Evolutionary conservation across 2,329 filamentous ascomycete species (phyloP).

Genomic region (Penicillium hesseltinei): DNA sequence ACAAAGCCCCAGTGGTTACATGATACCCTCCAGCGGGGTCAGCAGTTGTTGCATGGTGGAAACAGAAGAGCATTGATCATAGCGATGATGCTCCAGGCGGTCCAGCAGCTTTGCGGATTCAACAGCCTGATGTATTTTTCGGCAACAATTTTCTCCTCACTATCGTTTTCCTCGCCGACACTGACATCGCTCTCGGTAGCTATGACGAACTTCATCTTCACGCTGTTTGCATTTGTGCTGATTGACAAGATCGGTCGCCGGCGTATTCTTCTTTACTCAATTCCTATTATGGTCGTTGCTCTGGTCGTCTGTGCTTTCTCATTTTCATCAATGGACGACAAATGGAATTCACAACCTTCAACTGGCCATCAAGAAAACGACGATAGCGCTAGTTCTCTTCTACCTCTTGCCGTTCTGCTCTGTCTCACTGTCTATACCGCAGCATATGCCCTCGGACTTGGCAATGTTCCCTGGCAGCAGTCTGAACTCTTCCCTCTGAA

Average conservation of each 20-base stretch:
- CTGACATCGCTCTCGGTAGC: slow-evolving; percentile 78
- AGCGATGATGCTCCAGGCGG: slow-evolving; percentile 78
- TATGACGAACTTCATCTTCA: slow-evolving; percentile 78
- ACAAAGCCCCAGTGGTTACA: slow-evolving; percentile 25
- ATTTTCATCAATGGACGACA: slow-evolving; percentile 64
- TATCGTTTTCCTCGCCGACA: slow-evolving; percentile 76
- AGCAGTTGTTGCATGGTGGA: slow-evolving; percentile 46
- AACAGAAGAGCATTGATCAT: slow-evolving; percentile 71
- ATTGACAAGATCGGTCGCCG: slow-evolving; percentile 79
- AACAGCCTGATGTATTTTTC: slow-evolving; percentile 94
- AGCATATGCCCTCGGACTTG: slow-evolving; percentile 80
- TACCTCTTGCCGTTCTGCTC: slow-evolving; percentile 61
- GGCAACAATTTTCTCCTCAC: slow-evolving; percentile 73
- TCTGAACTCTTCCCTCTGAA: slow-evolving; percentile 78
- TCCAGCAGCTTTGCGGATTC: slow-evolving; percentile 88
- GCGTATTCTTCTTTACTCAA: slow-evolving; percentile 74
- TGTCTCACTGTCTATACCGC: slow-evolving; percentile 83
- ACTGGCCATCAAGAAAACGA: slow-evolving; percentile 20
- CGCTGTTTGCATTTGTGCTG: slow-evolving; percentile 68
- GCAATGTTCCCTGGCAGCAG: slow-evolving; percentile 95
- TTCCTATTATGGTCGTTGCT: slow-evolving; percentile 78
- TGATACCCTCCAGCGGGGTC: slow-evolving; percentile 27
- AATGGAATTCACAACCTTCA: slow-evolving; percentile 17
- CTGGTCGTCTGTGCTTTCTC: slow-evolving; percentile 69
- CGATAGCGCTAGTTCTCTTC: slow-evolving; percentile 24